A percentile compares a stretch with the other conserved stretches of the same genome.
These are phyloP conservation scores for Symbiotaphrina buchneri DNA, from an alignment of 495 filamentous ascomycete genomes.

Conservation along the genomic window DNA sequence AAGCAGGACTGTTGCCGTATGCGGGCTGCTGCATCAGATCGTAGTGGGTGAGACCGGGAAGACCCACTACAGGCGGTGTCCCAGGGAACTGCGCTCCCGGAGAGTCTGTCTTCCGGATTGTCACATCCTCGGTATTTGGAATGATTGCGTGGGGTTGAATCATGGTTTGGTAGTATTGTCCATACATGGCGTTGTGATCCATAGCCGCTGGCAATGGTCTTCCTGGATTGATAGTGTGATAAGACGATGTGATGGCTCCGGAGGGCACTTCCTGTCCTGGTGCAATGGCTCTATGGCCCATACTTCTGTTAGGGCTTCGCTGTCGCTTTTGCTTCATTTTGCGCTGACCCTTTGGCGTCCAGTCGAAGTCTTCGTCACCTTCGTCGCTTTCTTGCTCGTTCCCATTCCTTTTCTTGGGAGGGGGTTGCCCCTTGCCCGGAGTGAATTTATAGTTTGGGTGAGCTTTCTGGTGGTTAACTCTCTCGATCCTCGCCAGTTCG, in stretches of 20 bases:
- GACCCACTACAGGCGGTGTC: constrained; percentile 17
- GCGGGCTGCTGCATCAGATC: constrained; percentile 24
- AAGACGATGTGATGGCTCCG: constrained; percentile 25
- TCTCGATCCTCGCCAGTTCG: constrained; percentile 56
- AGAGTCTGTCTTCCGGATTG: constrained; percentile 21
- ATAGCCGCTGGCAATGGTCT: constrained; percentile 31
- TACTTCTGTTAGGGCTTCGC: constrained; percentile 1
- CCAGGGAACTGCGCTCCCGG: constrained; percentile 8
- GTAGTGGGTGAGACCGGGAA: constrained; percentile 29
- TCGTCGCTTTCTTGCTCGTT: constrained; percentile 16
- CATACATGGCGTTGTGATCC: constrained; percentile 21
- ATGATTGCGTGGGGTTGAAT: constrained; percentile 18
- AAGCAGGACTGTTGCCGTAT: constrained; percentile 7
- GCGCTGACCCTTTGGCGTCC: constrained; percentile 1
- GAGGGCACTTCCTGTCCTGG: constrained; percentile 5
- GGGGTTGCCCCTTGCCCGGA: constrained; percentile 41
- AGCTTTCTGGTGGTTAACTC: constrained; percentile 63
- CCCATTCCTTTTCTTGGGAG: constrained; percentile 27
- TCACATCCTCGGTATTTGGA: constrained; percentile 25
- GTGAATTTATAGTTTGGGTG: constrained; percentile 93
- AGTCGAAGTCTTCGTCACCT: constrained; percentile 11
- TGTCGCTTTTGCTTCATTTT: constrained; percentile 1
- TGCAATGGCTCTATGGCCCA: constrained; percentile 1
- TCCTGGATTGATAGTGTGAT: constrained; percentile 37
- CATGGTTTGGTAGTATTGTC: constrained; percentile 40